phyloP scores from a whole-genome alignment of 176 grass and related monocot species.

The Miscanthus lutarioriparius region DNA sequence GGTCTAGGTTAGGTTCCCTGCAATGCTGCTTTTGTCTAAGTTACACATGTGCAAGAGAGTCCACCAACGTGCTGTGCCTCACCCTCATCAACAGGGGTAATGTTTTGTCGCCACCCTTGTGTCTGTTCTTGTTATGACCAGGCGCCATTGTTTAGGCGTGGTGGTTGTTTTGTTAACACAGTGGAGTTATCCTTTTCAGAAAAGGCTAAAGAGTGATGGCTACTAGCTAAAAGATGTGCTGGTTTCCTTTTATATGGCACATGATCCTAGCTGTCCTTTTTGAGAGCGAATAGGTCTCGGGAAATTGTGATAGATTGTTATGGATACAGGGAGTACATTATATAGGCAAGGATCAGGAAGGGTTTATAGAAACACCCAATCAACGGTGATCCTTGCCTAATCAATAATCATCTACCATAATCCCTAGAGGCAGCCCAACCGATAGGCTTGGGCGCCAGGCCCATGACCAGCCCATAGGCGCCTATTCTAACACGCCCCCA shows the following conservation, averaged over 20 bases:
- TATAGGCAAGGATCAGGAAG: too few relatives aligned
- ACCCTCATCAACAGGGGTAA: conserved; percentile 8
- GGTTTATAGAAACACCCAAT: too few relatives aligned
- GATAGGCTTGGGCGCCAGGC: too few relatives aligned
- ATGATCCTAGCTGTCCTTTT: conserved; percentile 41
- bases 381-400: too few relatives aligned
- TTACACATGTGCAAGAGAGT: conserved; percentile 27
- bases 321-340: too few relatives aligned
- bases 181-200: conserved; percentile 33
- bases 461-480: too few relatives aligned
- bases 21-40: conserved; percentile 39
- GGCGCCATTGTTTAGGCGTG: conserved; percentile 21
- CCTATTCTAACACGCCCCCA: too few relatives aligned
- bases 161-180: conserved; percentile 37
- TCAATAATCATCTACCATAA: too few relatives aligned
- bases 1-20: conserved; percentile 38
- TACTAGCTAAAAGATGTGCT: conserved; percentile 33
- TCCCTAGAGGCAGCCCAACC: too few relatives aligned
- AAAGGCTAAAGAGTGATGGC: conserved; percentile 28
- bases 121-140: conserved; percentile 25
- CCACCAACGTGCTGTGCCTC: conserved; percentile 19
- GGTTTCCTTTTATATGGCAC: conserved; percentile 41
- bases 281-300: too few relatives aligned
- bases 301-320: too few relatives aligned
- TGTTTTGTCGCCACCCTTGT: conserved; percentile 30